Percentiles rank a stretch among this genome's conserved stretches.
Conservation (phyloP, 2,329 filamentous ascomycete species). For the Beauveria sp. region DNA sequence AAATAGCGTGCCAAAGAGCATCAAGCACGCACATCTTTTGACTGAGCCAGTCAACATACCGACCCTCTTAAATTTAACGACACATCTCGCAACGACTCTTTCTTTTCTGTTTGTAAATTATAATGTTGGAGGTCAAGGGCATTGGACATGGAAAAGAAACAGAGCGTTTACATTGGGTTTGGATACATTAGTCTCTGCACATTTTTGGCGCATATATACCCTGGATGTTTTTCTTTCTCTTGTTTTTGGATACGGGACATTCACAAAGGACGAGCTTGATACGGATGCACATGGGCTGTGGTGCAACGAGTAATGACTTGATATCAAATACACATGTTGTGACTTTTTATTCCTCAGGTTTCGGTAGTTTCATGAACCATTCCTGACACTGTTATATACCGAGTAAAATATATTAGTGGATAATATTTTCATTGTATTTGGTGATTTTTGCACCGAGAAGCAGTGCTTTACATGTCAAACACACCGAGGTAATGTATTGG, state of each 20-base stretch:
- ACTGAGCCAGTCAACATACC: neutral
- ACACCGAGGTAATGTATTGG: too few species aligned
- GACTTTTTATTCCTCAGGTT: too few species aligned
- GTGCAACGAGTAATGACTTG: neutral
- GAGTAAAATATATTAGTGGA: too few species aligned
- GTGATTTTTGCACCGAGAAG: neutral
- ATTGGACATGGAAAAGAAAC: neutral
- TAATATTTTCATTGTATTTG: neutral
- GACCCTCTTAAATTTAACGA: neutral
- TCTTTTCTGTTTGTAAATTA: slow-evolving; percentile 2
- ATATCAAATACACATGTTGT: neutral
- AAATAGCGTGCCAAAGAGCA: neutral
- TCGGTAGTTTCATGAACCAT: too few species aligned
- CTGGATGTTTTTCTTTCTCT: neutral
- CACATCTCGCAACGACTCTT: neutral
- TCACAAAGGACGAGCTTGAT: neutral
- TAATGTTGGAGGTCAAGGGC: neutral
- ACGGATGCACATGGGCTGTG: neutral
- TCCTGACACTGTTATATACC: too few species aligned
- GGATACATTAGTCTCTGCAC: neutral
- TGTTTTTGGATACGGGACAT: neutral
- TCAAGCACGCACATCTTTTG: neutral
- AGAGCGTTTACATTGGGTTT: neutral
- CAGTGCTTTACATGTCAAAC: too few species aligned
- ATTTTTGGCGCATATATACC: slow-evolving; percentile 9